phyloP scores from a whole-genome alignment of 495 filamentous ascomycete genomes.

The Trichoderma orchidacearum region DNA sequence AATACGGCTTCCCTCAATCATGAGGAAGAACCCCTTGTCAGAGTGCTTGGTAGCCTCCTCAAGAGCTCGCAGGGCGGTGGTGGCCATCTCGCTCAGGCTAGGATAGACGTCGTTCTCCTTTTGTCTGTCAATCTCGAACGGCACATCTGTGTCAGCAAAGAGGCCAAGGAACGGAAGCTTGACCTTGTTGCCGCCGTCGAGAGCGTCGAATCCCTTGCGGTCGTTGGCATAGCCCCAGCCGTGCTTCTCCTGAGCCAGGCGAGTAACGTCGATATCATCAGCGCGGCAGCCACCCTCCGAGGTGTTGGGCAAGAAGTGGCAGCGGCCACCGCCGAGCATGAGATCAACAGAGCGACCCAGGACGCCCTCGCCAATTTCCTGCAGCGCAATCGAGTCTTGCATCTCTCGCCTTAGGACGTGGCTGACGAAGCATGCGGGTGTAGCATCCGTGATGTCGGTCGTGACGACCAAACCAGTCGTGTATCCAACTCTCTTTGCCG shows the following conservation, averaged over 20 bases:
- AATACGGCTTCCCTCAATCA: constrained; percentile 94
- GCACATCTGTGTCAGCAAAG: constrained; percentile 73
- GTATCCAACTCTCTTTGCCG: constrained; percentile 81
- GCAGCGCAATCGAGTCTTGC: constrained; percentile 82
- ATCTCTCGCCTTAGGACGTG: constrained; percentile 70
- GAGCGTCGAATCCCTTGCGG: constrained; percentile 61
- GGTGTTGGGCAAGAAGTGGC: constrained; percentile 78
- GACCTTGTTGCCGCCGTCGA: constrained; percentile 53
- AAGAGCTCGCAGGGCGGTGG: constrained; percentile 63
- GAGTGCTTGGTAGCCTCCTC: constrained; percentile 71
- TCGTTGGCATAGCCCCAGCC: constrained; percentile 69
- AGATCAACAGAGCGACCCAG: constrained; percentile 80
- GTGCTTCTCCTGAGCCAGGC: constrained; percentile 51
- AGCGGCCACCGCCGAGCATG: constrained; percentile 83
- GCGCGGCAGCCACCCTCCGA: constrained; percentile 62
- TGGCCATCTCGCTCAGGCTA: constrained; percentile 82
- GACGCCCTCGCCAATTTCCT: constrained; percentile 71
- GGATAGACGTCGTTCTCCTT: constrained; percentile 69
- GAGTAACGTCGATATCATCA: constrained; percentile 57
- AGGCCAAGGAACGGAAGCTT: constrained; percentile 79
- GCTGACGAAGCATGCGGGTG: constrained; percentile 88
- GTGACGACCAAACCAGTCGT: constrained; percentile 92
- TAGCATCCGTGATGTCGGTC: constrained; percentile 90
- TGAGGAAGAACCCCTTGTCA: constrained; percentile 92
- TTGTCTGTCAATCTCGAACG: constrained; percentile 82